Evolutionary conservation across 2,329 filamentous ascomycete species (phyloP).

Genomic region (Zelopaecilomyces penicillatus): DNA sequence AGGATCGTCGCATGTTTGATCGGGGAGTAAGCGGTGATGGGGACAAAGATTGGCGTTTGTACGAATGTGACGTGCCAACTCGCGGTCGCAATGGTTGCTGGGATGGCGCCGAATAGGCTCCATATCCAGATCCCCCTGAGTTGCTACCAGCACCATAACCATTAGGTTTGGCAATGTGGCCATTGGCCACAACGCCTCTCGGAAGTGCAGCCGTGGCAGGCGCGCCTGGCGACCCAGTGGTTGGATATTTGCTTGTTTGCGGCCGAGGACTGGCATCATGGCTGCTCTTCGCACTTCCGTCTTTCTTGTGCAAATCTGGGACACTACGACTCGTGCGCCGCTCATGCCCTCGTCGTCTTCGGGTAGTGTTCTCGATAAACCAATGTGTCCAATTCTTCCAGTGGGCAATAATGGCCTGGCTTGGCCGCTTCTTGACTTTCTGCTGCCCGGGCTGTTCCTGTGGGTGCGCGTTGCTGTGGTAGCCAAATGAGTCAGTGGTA

Average conservation of each 20-base stretch:
- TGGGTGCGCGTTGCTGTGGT: conserved; percentile 22
- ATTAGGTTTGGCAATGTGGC: conserved; percentile 29
- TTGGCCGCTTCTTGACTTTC: conserved; percentile 48
- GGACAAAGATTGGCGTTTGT: conserved; percentile 72
- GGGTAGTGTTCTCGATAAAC: conserved; percentile 52
- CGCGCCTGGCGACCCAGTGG: conserved; percentile 26
- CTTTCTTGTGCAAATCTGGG: conserved; percentile 48
- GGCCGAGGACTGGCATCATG: conserved; percentile 51
- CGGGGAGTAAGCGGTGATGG: conserved; percentile 83
- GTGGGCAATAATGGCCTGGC: conserved; percentile 49
- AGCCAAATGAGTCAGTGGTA: conserved; percentile 42
- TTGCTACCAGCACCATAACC: conserved; percentile 8
- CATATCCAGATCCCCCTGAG: conserved; percentile 7
- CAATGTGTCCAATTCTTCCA: conserved; percentile 59
- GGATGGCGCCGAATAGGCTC: conserved; percentile 19
- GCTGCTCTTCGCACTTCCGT: conserved; percentile 33
- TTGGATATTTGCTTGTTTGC: conserved; percentile 50
- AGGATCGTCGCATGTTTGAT: conserved; percentile 75
- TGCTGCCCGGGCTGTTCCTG: conserved; percentile 25
- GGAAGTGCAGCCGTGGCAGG: conserved; percentile 38
- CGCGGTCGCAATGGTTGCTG: conserved; percentile 19
- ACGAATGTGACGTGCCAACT: conserved; percentile 30
- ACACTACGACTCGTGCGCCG: conserved; percentile 49
- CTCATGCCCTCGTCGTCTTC: conserved; percentile 39
- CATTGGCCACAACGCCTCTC: conserved; percentile 44